Evolutionary conservation across 148 eudicot genomes (phyloP), one percentile per base, ranked within the genome.

Genomic region (Nepenthes mirabilis): DNA sequence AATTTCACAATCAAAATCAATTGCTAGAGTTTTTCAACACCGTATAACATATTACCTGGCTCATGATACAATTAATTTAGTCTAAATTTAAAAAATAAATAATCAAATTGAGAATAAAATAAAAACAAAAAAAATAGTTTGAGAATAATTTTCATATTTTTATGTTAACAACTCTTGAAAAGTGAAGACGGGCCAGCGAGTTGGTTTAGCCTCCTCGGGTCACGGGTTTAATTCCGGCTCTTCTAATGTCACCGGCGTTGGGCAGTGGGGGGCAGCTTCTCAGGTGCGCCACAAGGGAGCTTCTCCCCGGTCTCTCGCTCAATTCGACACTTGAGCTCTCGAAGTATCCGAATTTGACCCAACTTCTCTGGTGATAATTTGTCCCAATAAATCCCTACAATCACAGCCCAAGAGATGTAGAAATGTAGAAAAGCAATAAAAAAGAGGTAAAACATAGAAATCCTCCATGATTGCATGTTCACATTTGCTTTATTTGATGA

Each of bases 371-470:
- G 93, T 37, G 97, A 91, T 59, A 91, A 71, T 65, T 76, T 87
- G 45, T 91, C 95, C 97, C 97, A 87, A 72, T 91, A 91, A 23
- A 91, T 91, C 50, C 97, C 97, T 91, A 48, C 48, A 55, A 34
- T 33, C 33, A 54, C n/a, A 37, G 11, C 6, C 23, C 52, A 47
- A 57, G 54, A 7, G 55, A n/a, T n/a, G 14, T 11, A 2, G 55
- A 52, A 11, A 13, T 11, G n/a, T 1, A 52, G 5, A 52, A 52
- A 11, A n/a, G 55, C 14, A 11, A 52, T 2, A 52, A n/a, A n/a
- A n/a, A 12, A 23, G 23, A 52, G 1, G 23, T 52, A 5, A 12
- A 23, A 23, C 23, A 23, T 23, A 23, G 23, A 23, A 23, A 23
- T 23, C 23, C 23, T 23, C 23, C 23, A 23, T 23, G 23, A 52